Evolutionary conservation across 176 grass and related monocot species (phyloP), one percentile per base, ranked within the genome.

Genomic region (Hsuehochloa calcarea): DNA sequence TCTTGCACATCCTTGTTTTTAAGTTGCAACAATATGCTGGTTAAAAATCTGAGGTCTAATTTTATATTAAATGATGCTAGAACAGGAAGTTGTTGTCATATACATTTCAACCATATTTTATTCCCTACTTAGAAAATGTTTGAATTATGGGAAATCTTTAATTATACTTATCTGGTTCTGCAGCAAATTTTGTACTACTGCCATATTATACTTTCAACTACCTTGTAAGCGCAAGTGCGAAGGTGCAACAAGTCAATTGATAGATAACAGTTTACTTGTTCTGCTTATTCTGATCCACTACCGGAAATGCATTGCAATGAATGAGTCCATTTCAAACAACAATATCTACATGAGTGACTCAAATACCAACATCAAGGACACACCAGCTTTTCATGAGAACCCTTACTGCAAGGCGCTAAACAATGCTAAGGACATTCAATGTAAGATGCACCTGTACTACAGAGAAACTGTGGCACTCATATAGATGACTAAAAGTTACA

Each of bases 181-280:
- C 93, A 98, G 96, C 96, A 84, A 98, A 94, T 90, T 72, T 98
- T 79, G 91, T 98, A 46, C 82, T 98, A 68, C 84, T 98, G 55
- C 96, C 93, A 72, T 93, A 95, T 72, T 98, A 98, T 84, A 98
- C 93, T 75, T 90, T 96, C 70, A 98, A 96, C 84, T 93, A 92
- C 85, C 86, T 98, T 80, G 85, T 95, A 74, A 90, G 90, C 79
- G 81, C 93, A 78, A 89, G 80, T 62, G 80, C 85, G 93, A 95
- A 85, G 80, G 84, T 65, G 47, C 85, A 46, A 80, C 87, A 61
- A 98, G 91, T 90, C 91, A 90, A 80, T 70, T 98, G 76, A 93
- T 93, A 85, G 91, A 92, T 75, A 94, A 94, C 70, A 96, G 96
- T 77, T 79, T 95, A 58, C 87, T 98, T 68, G 90, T 98, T 84